Conservation (phyloP, 2,329 filamentous ascomycete species). For the Pestalotiopsis sp. region DNA sequence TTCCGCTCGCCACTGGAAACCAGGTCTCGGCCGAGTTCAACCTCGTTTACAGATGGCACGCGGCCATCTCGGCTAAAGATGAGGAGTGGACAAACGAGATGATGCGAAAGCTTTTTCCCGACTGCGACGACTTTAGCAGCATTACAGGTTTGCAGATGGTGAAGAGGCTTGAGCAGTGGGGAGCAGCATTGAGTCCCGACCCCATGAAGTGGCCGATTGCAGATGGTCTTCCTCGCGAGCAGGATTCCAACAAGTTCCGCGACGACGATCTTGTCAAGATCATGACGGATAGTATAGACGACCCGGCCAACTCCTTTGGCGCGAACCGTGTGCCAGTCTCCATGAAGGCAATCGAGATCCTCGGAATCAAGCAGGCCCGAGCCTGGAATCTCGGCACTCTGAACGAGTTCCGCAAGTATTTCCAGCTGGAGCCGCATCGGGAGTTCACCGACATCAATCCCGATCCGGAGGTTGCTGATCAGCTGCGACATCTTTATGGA, state of each 20-base stretch:
- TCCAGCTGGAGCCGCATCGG: conserved; percentile 50
- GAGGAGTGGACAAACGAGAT: conserved; percentile 46
- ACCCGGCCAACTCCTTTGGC: conserved; percentile 62
- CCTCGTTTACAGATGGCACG: conserved; percentile 54
- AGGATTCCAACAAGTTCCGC: conserved; percentile 38
- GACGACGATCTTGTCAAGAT: conserved; percentile 40
- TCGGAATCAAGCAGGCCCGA: conserved; percentile 49
- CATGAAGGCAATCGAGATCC: conserved; percentile 48
- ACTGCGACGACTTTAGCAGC: conserved; percentile 42
- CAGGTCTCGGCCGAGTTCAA: conserved; percentile 56
- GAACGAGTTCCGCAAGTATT: conserved; percentile 55
- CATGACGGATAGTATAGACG: conserved; percentile 59
- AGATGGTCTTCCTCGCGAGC: not conserved
- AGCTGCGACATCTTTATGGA: conserved; percentile 49
- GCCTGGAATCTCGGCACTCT: conserved; percentile 53
- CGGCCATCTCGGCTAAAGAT: conserved; percentile 43
- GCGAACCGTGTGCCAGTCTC: conserved; percentile 57
- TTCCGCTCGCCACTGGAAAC: conserved; percentile 39
- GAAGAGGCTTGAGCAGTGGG: conserved; percentile 47
- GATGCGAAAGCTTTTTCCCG: conserved; percentile 29
- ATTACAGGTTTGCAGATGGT: conserved; percentile 51
- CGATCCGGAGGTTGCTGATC: conserved; percentile 47
- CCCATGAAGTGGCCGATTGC: conserved; percentile 1
- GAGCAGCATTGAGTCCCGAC: conserved; percentile 22
- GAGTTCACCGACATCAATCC: conserved; percentile 55